Conservation (phyloP, 1,139 yeast genomes). For the Yamadazyma pseudoaaseri region DNA sequence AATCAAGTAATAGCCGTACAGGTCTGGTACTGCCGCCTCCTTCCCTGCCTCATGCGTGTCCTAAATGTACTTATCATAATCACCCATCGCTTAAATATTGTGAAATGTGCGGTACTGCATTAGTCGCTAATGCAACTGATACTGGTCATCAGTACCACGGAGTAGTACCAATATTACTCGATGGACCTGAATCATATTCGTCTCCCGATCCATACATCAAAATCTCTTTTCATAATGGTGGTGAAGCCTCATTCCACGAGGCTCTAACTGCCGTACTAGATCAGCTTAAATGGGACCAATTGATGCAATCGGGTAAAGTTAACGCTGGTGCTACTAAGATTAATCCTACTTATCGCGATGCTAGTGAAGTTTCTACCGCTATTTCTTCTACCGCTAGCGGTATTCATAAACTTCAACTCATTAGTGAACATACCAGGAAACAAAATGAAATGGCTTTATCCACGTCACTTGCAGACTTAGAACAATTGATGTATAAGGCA, state of each 20-base stretch:
- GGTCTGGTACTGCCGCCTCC: neutral
- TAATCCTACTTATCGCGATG: constrained; percentile 2
- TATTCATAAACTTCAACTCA: constrained; percentile 66
- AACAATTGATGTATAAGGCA: constrained; percentile 74
- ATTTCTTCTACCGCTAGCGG: constrained; percentile 39
- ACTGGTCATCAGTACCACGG: neutral
- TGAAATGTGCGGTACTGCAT: constrained; percentile 80
- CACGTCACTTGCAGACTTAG: constrained; percentile 73
- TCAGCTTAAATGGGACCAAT: constrained; percentile 44
- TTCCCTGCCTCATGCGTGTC: constrained; percentile 41
- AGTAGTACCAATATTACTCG: constrained; percentile 24
- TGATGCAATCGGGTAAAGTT: constrained; percentile 35
- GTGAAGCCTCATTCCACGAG: constrained; percentile 47
- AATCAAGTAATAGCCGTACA: too few relatives aligned
- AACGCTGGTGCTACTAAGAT: constrained; percentile 38
- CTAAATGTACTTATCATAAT: constrained; percentile 81
- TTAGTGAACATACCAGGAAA: constrained; percentile 55
- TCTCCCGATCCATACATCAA: constrained; percentile 43
- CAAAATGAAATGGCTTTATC: constrained; percentile 64
- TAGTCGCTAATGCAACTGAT: constrained; percentile 21
- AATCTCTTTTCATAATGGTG: constrained; percentile 62
- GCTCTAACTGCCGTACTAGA: constrained; percentile 44
- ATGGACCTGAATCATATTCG: constrained; percentile 32
- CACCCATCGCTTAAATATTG: constrained; percentile 77
- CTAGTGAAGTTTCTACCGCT: neutral